Conservation (phyloP, 352 stramenopile genomes). For the Globisporangium sylvaticum region DNA sequence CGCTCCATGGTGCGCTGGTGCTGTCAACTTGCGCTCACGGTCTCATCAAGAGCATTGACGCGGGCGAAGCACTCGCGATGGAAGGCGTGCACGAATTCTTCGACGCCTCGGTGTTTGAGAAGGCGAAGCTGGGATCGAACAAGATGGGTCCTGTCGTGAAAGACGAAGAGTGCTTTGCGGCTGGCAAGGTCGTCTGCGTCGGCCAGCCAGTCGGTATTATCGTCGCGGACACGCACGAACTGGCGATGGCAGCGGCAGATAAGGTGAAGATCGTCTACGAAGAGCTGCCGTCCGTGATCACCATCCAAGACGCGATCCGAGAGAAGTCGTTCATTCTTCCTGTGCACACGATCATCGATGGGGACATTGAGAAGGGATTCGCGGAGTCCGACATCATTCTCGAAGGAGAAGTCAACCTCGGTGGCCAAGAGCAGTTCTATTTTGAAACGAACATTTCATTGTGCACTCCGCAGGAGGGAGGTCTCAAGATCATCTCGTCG, state of each 20-base stretch:
- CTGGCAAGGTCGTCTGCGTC: constrained; percentile 60
- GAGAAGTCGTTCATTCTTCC: constrained; percentile 88
- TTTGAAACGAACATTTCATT: constrained; percentile 90
- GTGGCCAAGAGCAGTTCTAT: constrained; percentile 96
- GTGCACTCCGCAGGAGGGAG: constrained; percentile 77
- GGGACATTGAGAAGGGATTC: constrained; percentile 75
- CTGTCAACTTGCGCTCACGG: constrained; percentile 79
- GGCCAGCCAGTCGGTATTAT: constrained; percentile 83
- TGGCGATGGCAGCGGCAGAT: constrained; percentile 70
- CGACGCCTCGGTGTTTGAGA: constrained; percentile 69
- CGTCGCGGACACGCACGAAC: constrained; percentile 75
- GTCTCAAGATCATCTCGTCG: constrained; percentile 91
- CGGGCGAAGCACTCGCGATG: constrained; percentile 73
- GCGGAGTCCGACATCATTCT: constrained; percentile 68
- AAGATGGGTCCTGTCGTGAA: constrained; percentile 78
- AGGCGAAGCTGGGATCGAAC: constrained; percentile 59
- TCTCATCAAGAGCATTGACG: constrained; percentile 86
- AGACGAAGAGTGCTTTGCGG: constrained; percentile 88
- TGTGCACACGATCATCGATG: constrained; percentile 80
- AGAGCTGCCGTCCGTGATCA: constrained; percentile 86
- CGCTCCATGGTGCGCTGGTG: constrained; percentile 91
- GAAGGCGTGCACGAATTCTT: constrained; percentile 89
- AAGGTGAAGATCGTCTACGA: constrained; percentile 90
- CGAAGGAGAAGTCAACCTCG: constrained; percentile 87
- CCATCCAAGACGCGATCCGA: constrained; percentile 94